These are phyloP conservation scores for Coemansia reversa DNA, from an alignment of 192 early-diverging fungal genomes.

Conservation along the genomic window DNA sequence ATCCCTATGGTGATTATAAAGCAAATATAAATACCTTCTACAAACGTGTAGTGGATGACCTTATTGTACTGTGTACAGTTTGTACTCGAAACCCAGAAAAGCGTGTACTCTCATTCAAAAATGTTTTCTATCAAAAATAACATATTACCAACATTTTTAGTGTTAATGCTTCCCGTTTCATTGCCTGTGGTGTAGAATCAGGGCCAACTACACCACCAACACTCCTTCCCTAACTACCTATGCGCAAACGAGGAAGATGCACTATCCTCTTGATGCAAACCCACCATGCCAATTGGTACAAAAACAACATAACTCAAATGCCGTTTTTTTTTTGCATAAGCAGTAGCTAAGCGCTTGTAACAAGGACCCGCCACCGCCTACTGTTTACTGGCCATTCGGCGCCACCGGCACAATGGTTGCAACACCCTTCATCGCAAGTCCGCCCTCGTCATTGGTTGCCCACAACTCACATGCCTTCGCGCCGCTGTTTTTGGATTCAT, in stretches of 20 bases:
- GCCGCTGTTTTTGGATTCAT: constrained; percentile 21
- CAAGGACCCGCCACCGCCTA: neutral
- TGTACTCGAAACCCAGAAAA: too few species aligned
- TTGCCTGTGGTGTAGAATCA: too few species aligned
- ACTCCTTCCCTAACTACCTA: too few species aligned
- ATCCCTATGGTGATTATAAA: too few species aligned
- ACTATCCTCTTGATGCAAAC: neutral
- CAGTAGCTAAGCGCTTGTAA: constrained; percentile 1
- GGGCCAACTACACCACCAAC: too few species aligned
- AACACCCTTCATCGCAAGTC: constrained; percentile 71
- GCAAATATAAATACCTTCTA: too few species aligned
- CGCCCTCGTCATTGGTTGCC: constrained; percentile 63
- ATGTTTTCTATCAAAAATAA: too few species aligned
- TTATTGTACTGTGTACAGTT: too few species aligned
- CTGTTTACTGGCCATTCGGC: neutral
- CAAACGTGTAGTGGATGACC: too few species aligned
- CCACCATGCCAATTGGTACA: neutral
- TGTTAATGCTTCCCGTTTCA: too few species aligned
- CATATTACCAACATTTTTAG: neutral
- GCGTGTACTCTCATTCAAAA: too few species aligned
- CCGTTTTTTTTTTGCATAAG: neutral
- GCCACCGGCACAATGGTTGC: constrained; percentile 48
- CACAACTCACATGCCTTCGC: constrained; percentile 63
- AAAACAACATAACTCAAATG: neutral
- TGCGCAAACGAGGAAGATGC: neutral